Percentiles rank a stretch among this genome's conserved stretches.
Conservation (phyloP, 2,329 filamentous ascomycete genomes). For the Botrytis byssoidea region DNA sequence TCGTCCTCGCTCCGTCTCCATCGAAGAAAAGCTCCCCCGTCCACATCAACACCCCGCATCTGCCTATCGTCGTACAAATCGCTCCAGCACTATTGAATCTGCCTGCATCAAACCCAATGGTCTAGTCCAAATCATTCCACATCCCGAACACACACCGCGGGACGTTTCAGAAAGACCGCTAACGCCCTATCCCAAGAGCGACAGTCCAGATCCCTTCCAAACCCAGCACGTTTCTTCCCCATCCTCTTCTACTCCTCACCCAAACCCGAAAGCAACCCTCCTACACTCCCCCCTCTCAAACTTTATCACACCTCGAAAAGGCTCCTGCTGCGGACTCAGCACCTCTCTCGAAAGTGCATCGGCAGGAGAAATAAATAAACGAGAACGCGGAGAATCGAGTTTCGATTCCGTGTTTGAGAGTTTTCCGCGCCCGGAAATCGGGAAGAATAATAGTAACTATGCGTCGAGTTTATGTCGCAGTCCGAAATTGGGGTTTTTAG, state of each 20-base stretch:
- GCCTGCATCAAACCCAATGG: conserved; percentile 1
- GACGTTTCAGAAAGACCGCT: conserved; percentile 21
- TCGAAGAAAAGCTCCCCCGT: conserved; percentile 12
- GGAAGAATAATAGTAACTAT: conserved; percentile 2
- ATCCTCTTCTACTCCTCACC: not conserved
- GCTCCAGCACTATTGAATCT: conserved; percentile 21
- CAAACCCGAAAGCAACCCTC: not conserved
- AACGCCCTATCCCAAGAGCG: conserved; percentile 26
- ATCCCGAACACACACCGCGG: conserved; percentile 2
- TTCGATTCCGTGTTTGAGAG: conserved; percentile 13
- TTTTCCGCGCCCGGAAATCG: conserved; percentile 12
- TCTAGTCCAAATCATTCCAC: not conserved
- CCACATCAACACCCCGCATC: conserved; percentile 8
- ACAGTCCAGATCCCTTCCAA: conserved; percentile 18
- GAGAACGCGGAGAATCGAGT: not conserved
- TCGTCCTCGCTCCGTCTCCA: conserved; percentile 17
- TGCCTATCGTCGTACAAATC: conserved; percentile 8
- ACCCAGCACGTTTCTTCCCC: not conserved
- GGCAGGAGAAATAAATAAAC: not conserved
- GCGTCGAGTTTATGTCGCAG: not conserved
- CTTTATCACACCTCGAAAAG: not conserved
- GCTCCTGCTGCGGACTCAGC: conserved; percentile 6
- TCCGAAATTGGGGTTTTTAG: conserved; percentile 5
- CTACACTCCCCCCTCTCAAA: not conserved
- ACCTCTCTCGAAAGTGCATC: not conserved